Base-by-base conservation (phyloP, 2,329 filamentous ascomycete species). In the Esteya vermicola region DNA sequence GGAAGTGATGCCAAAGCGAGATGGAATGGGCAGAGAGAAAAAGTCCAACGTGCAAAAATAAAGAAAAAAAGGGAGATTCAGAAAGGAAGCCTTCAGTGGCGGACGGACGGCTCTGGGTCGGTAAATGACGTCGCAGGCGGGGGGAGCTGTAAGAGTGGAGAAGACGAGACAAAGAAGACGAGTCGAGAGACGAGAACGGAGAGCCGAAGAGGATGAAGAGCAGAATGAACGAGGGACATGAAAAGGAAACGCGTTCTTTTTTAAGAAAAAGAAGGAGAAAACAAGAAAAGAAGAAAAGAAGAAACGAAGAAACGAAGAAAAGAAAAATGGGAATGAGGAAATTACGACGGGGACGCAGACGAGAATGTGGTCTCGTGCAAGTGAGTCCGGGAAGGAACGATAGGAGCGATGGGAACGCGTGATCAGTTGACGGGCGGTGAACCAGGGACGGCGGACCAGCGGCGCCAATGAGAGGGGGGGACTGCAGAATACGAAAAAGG, bases 401-500 rank as follows among this genome's bases (percentile, higher is more conserved):
- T 23, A 21, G 27, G 14, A 21, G 28, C 4, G 12, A 33, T 21
- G 36, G 6, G 36, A 32, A 38, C 36, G 27, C 28, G 27, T 38
- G 36, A 38, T 32, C 21, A 16, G 16, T 26, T 36, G 18, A n/a
- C 33, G 22, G 36, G 36, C 36, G 36, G 36, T 37, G 36, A n/a
- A 37, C 36, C 22, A 9, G 13, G 9, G 33, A n/a, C 30, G 21
- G 22, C 38, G 38, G 38, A 23, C 38, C 34, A 39, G 38, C 38
- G 38, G 38, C 30, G 34, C 21, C 22, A 21, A 20, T n/a, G n/a
- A n/a, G n/a, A n/a, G n/a, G 28, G n/a, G 20, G 37, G 28, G n/a
- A 34, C 31, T 23, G 27, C 39, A 27, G 39, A 36, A 36, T 22
- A 41, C 34, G 22, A 14, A 38, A 41, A 23, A 38, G 25, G 33